These are phyloP conservation scores for Solanum peruvianum DNA, from an alignment of 257 asterid species.

Conservation along the genomic window DNA sequence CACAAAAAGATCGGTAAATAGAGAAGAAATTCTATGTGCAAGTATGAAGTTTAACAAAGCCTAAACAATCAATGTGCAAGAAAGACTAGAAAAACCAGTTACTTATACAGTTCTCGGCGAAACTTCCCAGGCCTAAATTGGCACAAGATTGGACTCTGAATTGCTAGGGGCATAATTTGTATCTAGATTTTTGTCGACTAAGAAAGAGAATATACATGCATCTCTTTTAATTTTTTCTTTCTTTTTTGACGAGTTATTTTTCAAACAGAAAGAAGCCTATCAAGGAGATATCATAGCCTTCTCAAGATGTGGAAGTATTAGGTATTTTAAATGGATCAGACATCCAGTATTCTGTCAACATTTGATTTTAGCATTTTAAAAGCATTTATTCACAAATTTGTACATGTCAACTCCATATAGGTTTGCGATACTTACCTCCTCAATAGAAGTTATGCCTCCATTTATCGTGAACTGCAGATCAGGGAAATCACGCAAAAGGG, in stretches of 20 bases:
- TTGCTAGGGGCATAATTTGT: neutral
- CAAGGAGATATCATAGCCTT: neutral
- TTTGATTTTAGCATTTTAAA: neutral
- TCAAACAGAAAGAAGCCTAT: neutral
- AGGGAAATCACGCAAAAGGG: slow-evolving; percentile 94
- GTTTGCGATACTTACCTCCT: slow-evolving; percentile 47
- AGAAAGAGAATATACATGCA: neutral
- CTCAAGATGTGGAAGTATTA: neutral
- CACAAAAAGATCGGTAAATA: neutral
- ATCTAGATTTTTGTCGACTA: neutral
- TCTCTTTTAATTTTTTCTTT: neutral
- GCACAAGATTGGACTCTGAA: neutral
- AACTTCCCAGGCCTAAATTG: neutral
- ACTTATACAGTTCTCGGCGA: neutral
- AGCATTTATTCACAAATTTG: neutral
- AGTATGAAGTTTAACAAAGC: neutral
- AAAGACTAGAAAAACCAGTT: neutral
- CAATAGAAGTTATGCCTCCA: slow-evolving; percentile 82
- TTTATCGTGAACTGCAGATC: slow-evolving; percentile 80
- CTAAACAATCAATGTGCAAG: neutral
- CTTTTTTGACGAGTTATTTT: neutral
- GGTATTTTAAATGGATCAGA: neutral
- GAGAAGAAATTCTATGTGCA: neutral
- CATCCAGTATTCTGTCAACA: neutral
- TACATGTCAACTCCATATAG: neutral